Evolutionary conservation across 2,329 filamentous ascomycete species (phyloP), one percentile per base, ranked within the genome.

Genomic region (Metarhizium sp.): DNA sequence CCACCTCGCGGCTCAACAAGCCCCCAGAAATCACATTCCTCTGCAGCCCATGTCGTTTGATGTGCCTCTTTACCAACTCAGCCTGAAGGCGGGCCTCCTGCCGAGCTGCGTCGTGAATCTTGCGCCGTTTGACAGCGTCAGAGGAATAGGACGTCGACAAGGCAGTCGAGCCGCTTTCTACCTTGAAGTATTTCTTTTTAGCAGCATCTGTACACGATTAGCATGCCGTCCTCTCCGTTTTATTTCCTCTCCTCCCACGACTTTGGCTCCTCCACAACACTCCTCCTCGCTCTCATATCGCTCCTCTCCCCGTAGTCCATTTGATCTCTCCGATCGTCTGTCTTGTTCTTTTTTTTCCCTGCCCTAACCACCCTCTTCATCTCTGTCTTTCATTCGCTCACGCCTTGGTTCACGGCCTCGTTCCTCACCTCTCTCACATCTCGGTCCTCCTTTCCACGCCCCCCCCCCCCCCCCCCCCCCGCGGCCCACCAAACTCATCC

Each of bases 121-220:
- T 76, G 53, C 80, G 80, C 59, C 74, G 75, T 68, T 81, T 85
- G 55, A 86, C 79, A 6, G 76, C 75, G 49, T 80, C 73, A n/a
- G 74, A 70, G 8, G 83, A 82, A 71, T 84, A 87, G 16, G 75
- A 69, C 0, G 78, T 73, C 7, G 71, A 59, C 0, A 81, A 76
- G 0, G 81, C 80, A 16, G 75, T 75, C 54, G 78, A 75, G 43
- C 79, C 74, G 49, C 75, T 78, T 64, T 86, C 80, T 51, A 88
- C 79, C 62, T 82, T 85, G 69, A 88, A 89, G 63, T 88, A 89
- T 59, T 81, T 85, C 42, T 77, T 78, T 66, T 82, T 87, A 47
- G 76, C 75, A 14, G 68, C 52, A 58, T 84, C 81, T 83, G 53
- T 7, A 36, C 14, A 1, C 6, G 18, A 1, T 16, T 36, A 48